A percentile compares a stretch with the other conserved stretches of the same genome.
phyloP scores from a whole-genome alignment of 441 rosid species.

The Melastoma candidum region DNA sequence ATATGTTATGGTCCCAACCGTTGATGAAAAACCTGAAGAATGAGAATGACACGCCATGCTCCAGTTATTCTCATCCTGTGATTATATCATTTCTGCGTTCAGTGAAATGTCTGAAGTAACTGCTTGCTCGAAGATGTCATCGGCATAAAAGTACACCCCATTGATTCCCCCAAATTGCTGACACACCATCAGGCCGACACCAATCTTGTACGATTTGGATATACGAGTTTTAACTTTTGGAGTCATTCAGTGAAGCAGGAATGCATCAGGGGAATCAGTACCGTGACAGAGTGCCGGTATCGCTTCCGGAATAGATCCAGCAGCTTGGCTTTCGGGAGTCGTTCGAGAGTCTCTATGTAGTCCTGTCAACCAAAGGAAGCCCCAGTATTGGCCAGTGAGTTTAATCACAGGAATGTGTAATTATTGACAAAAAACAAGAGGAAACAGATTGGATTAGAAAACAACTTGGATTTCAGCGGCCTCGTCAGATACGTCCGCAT shows the following conservation, averaged over 20 bases:
- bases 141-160: constrained; percentile 64
- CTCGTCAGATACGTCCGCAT: constrained; percentile 59
- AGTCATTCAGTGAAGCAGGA: too few relatives aligned
- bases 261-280: constrained; percentile 17
- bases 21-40: constrained; percentile 52
- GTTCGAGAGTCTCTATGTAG: constrained; percentile 66
- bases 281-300: constrained; percentile 67
- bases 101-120: constrained; percentile 19
- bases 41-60: background rate
- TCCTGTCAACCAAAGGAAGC: constrained; percentile 38
- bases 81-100: too few relatives aligned
- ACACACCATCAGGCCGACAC: constrained; percentile 75
- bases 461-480: constrained; percentile 71
- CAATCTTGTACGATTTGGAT: constrained; percentile 36
- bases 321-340: constrained; percentile 65
- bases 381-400: too few relatives aligned
- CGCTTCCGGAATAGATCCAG: constrained; percentile 76
- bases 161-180: constrained; percentile 93
- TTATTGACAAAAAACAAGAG: too few relatives aligned
- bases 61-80: too few relatives aligned
- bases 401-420: too few relatives aligned
- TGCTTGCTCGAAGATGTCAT: constrained; percentile 69
- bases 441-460: constrained; percentile 41
- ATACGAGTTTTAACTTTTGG: background rate
- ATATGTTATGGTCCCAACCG: constrained; percentile 57